phyloP scores from a whole-genome alignment of 257 asterid species.

The Solanum megistacrolobum region DNA sequence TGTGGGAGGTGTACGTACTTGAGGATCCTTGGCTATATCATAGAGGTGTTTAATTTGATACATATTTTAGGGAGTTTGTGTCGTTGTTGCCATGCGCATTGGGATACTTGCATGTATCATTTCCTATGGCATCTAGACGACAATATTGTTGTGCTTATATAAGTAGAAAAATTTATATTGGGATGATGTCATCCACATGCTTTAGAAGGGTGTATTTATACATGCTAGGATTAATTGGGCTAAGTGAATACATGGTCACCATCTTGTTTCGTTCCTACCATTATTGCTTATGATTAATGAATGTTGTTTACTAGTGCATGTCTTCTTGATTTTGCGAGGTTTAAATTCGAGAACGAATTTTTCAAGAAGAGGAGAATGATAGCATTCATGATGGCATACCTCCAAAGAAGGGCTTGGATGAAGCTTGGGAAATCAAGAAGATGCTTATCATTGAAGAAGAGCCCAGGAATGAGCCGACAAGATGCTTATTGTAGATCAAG shows the following conservation, averaged over 20 bases:
- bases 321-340: neutral
- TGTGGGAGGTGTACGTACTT: neutral
- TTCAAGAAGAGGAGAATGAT: neutral
- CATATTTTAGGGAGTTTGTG: neutral
- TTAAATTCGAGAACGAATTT: neutral
- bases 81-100: neutral
- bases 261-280: neutral
- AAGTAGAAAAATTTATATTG: neutral
- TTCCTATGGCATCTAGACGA: neutral
- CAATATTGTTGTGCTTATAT: neutral
- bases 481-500: neutral
- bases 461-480: neutral
- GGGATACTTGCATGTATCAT: neutral
- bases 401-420: neutral
- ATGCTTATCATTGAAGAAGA: neutral
- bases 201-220: neutral
- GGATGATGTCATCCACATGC: neutral
- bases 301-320: neutral
- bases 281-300: neutral
- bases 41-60: neutral
- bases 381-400: neutral
- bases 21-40: neutral
- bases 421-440: neutral
- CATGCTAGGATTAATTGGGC: neutral
- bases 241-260: neutral